phyloP scores from a whole-genome alignment of 2,329 filamentous ascomycete species.

The Penicillium sumatraense region DNA sequence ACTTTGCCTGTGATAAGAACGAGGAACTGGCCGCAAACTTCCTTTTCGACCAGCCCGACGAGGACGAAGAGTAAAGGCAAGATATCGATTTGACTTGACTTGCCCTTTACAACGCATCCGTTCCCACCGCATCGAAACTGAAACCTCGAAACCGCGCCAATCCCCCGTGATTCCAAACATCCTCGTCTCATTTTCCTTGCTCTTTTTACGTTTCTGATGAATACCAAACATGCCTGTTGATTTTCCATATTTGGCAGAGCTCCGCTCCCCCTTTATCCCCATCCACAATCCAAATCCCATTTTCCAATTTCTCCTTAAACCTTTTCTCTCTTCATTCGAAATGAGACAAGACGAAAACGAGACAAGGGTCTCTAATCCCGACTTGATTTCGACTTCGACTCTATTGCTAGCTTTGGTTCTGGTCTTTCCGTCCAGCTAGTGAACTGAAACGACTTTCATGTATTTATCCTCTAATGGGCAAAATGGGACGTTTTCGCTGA shows the following conservation, averaged over 20 bases:
- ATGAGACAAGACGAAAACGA: too few species aligned
- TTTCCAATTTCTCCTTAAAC: conserved; percentile 4
- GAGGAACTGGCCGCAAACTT: conserved; percentile 98
- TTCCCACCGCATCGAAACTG: neutral
- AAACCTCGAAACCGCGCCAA: neutral
- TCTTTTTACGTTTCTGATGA: conserved; percentile 32
- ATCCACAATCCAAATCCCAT: neutral
- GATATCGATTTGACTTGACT: neutral
- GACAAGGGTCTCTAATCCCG: too few species aligned
- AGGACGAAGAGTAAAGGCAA: conserved; percentile 59
- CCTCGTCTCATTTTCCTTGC: conserved; percentile 10
- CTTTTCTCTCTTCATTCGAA: neutral
- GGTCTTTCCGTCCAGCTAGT: too few species aligned
- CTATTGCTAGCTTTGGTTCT: neutral
- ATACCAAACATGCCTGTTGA: conserved; percentile 33
- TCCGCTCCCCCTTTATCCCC: conserved; percentile 5
- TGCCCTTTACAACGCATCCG: neutral
- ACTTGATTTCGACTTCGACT: conserved; percentile 10
- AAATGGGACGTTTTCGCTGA: conserved; percentile 33
- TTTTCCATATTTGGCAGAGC: conserved; percentile 18
- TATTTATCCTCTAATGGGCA: conserved; percentile 36
- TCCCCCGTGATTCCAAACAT: neutral
- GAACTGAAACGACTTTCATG: conserved; percentile 34
- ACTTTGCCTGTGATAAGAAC: conserved; percentile 99
- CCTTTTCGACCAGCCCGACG: conserved; percentile 94